These are phyloP conservation scores for Plasmodiophora brassicae DNA, from an alignment of 208 protist genomes.

Conservation along the genomic window DNA sequence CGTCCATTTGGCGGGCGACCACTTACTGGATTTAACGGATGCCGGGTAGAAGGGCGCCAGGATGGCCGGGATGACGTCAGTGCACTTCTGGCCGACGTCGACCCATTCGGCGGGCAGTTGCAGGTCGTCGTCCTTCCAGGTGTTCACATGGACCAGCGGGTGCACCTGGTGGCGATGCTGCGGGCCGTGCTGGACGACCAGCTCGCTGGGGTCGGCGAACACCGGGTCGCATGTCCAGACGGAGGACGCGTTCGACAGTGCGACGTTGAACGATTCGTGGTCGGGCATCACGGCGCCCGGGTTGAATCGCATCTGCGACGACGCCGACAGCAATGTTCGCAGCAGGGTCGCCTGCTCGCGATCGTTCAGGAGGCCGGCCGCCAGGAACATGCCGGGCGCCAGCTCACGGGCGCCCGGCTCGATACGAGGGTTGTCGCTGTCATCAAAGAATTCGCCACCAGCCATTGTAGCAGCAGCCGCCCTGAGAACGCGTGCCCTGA, in stretches of 20 bases:
- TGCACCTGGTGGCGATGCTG: not conserved
- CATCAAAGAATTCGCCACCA: too few relatives aligned
- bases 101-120: not conserved
- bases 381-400: not conserved
- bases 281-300: not conserved
- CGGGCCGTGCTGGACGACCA: not conserved
- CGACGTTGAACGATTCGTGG: not conserved
- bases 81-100: not conserved
- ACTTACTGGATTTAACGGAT: not conserved
- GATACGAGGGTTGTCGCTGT: too few relatives aligned
- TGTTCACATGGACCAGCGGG: not conserved
- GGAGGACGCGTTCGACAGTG: not conserved
- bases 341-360: not conserved
- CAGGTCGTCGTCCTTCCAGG: constrained; percentile 31
- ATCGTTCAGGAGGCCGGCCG: not conserved
- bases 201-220: not conserved
- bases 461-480: too few relatives aligned
- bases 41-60: not conserved
- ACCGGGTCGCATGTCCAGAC: not conserved
- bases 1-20: not conserved
- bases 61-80: not conserved
- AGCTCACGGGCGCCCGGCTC: not conserved
- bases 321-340: not conserved
- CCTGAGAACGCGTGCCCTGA: too few relatives aligned
- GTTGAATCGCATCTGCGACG: not conserved